Evolutionary conservation across 768 basidiomycete genomes (phyloP).

Genomic region (Lactarius trivialis): DNA sequence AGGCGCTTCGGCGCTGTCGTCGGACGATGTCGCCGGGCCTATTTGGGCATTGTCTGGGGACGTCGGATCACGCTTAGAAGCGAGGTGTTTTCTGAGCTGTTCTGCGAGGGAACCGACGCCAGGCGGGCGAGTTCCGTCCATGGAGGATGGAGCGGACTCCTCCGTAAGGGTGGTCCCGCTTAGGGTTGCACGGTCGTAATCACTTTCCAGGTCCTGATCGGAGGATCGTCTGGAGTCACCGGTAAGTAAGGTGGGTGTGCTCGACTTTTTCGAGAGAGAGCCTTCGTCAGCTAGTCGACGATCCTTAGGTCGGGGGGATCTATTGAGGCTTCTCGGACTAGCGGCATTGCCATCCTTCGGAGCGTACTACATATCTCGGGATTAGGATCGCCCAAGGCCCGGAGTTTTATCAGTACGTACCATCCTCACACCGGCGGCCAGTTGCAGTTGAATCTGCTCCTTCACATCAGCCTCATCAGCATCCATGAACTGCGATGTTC

Average conservation of each 20-base stretch:
- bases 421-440: conserved; percentile 66
- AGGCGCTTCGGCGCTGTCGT: conserved; percentile 23
- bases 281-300: conserved; percentile 32
- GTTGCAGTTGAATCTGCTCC: conserved; percentile 81
- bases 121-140: conserved; percentile 32
- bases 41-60: conserved; percentile 34
- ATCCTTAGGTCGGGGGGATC: conserved; percentile 55
- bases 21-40: conserved; percentile 35
- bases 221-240: conserved; percentile 32
- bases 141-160: conserved; percentile 38
- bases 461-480: conserved; percentile 78
- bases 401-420: conserved; percentile 37
- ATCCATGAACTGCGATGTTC: conserved; percentile 82
- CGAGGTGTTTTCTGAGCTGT: conserved; percentile 53
- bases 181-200: conserved; percentile 41
- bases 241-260: conserved; percentile 37
- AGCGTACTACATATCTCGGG: conserved; percentile 42
- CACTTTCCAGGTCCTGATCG: conserved; percentile 50
- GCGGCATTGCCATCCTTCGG: conserved; percentile 50
- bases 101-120: conserved; percentile 52
- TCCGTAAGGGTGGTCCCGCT: conserved; percentile 48
- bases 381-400: neutral
- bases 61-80: conserved; percentile 39
- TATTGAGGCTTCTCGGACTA: conserved; percentile 62
- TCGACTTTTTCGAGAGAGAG: conserved; percentile 35